A percentile compares a stretch with the other conserved stretches of the same genome.
These are phyloP conservation scores for Aspergillus cristatus DNA, from an alignment of 495 filamentous ascomycete species.

Conservation along the genomic window DNA sequence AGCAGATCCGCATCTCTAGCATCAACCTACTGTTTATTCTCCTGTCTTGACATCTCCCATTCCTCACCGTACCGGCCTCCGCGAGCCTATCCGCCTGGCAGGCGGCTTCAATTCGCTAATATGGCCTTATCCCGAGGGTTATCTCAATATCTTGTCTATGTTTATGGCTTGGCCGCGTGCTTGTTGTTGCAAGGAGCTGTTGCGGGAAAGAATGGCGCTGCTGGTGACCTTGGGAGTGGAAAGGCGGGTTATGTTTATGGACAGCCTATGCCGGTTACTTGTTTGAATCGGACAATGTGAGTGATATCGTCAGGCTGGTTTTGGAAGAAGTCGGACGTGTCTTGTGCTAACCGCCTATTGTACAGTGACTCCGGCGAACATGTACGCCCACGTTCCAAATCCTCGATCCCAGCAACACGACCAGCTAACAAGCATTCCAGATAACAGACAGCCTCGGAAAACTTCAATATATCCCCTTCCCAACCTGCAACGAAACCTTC, in stretches of 20 bases:
- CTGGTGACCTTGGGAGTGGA: slow-evolving; percentile 23
- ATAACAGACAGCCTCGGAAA: slow-evolving; percentile 70
- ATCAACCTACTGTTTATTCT: no score
- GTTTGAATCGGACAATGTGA: slow-evolving; percentile 60
- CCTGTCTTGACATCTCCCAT: no score
- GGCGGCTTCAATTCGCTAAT: slow-evolving; percentile 3
- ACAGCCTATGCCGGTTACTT: slow-evolving; percentile 52
- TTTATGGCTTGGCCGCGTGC: slow-evolving; percentile 9
- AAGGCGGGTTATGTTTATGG: slow-evolving; percentile 41
- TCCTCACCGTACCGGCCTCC: no score
- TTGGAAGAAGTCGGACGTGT: not conserved
- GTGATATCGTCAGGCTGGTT: slow-evolving; percentile 16
- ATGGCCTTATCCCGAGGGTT: not conserved
- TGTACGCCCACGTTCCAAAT: slow-evolving; percentile 32
- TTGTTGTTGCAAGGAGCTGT: slow-evolving; percentile 15
- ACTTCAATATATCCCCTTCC: slow-evolving; percentile 91
- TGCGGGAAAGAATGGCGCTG: slow-evolving; percentile 22
- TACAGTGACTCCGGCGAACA: slow-evolving; percentile 52
- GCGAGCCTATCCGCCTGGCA: not conserved
- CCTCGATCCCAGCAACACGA: no score
- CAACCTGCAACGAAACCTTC: slow-evolving; percentile 81
- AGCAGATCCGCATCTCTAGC: no score
- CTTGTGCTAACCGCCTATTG: slow-evolving; percentile 9
- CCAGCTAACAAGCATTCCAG: slow-evolving; percentile 34
- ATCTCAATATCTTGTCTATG: slow-evolving; percentile 1